Evolutionary conservation across 1,139 yeast genomes (phyloP), one percentile per base, ranked within the genome.

Genomic region (Pichia sp.): DNA sequence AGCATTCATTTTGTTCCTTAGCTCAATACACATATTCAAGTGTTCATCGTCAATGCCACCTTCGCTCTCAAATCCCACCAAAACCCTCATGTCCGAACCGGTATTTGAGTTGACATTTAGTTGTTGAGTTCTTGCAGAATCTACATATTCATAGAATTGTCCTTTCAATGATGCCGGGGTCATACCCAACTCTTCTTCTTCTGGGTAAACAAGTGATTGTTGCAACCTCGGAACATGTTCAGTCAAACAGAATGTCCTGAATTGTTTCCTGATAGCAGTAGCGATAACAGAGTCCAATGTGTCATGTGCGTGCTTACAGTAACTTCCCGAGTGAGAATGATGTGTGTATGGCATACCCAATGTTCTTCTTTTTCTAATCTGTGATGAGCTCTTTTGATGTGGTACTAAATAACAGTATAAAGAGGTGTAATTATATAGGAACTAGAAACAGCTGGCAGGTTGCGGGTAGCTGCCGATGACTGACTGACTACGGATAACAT

Each of bases 321-420:
- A 87, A 50, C 81, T 82, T 0, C 96, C 95, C 30, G 94, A 80
- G 50, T 88, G 97, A n/a, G 94, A 80, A 55, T 88, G 97, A 56
- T 88, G 97, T 1, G 96, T 77, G 55, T 84, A 87, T 12, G 52
- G 54, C 58, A 54, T 54, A 12, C 17, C 16, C 14, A 10, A 27
- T 27, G 8, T 7, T 25, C 11, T 9, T 21, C 22, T 21, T 21
- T 21, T 9, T 21, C 8, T 9, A 21, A 21, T 21, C 22, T 21
- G 11, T 10, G n/a, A n/a, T n/a, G n/a, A n/a, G n/a, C n/a, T n/a
- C n/a, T n/a, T n/a, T n/a, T n/a, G n/a, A n/a, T n/a, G n/a, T n/a
- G n/a, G n/a, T n/a, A n/a, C n/a, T n/a, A n/a, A n/a, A n/a, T n/a
- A n/a, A n/a, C n/a, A n/a, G n/a, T n/a, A n/a, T n/a, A n/a, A n/a